Base-by-base conservation (phyloP, 2,329 filamentous ascomycete genomes). In the Pestalotiopsis sp. region DNA sequence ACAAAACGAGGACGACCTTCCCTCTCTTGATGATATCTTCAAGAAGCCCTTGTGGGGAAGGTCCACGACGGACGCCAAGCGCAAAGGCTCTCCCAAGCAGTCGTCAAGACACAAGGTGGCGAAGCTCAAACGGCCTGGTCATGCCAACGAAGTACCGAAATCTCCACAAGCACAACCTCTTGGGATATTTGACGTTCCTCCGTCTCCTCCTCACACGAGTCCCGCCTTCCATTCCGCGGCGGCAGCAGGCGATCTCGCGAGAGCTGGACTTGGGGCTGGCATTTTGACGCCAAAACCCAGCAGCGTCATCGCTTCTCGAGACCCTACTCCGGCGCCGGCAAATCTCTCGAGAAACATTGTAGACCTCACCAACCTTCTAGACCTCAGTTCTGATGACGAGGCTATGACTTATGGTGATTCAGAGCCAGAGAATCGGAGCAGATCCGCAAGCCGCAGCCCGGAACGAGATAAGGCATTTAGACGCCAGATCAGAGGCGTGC, bases 401-500 rank as follows among this genome's bases (percentile, higher is more conserved):
- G 52, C 62, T n/a, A 64, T 62, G 56, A 70, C 69, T 38, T 10
- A 14, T n/a, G 69, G 66, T 59, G 68, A 69, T 22, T 82, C 78
- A 63, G 84, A 83, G 3, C 78, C 79, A 1, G 82, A 86, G 26
- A 73, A 79, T 13, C 79, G 75, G 55, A 68, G n/a, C 20, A 39
- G 39, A 7, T 24, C 48, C 67, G 14, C 66, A 71, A 64, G 72
- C 66, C 48, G 70, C 66, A 66, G 70, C 69, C 2, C 79, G 80
- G 44, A 83, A 78, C 58, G 64, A 10, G 58, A 67, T 26, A 17
- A 61, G 40, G 40, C 40, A 14, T 44, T 68, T 7, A 58, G 44
- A 30, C 68, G 66, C 11, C 81, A 82, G 64, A 87, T 91, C 61
- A 83, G 83, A 65, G 88, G 89, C 24, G 88, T 91, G 7, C 81